Base-by-base conservation (phyloP, 805 yeast species). In the Metschnikowia arizonensis region DNA sequence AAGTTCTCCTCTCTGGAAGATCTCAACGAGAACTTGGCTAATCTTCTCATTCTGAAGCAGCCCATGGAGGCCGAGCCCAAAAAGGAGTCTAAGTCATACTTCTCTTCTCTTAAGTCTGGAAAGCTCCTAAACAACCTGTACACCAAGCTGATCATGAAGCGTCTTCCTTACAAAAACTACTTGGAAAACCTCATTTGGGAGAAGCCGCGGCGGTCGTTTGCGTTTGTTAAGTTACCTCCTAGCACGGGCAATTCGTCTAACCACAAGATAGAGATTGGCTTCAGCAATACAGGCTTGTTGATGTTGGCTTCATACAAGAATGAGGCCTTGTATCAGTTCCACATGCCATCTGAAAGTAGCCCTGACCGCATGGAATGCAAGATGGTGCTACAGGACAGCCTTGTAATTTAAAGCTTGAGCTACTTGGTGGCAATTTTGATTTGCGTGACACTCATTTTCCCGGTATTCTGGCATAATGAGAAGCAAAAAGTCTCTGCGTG, bases 181-280 rank as follows among this genome's bases (percentile, higher is more conserved):
- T 48, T 70, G 45, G 69, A 67, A 36, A 71, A 68, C 45, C 55
- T 70, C 37, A 63, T 70, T 5, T 64, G 72, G 68, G 72, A 67
- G 43, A 72, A 73, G 1, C 76, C 76, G 3, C 54, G 62, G 33
- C 50, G 76, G 32, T 68, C 74, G 4, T 72, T 71, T 58, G 73
- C 73, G 15, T 69, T 58, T 47, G 63, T 70, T 28, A 68, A 64
- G 50, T 47, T 72, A 3, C 72, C 71, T 3, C 71, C 45, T 5
- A 41, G 41, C n/a, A n/a, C 35, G 8, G 32, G 38, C 14, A 33
- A 31, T 10, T 18, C 31, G 6, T 4, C 30, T 4, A 33, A 39
- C 10, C 55, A 58, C 41, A 58, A 50, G 25, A 66, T 68, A 14
- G 74, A 65, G 41, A 62, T 71, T 40, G 76, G 75, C 18, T 71